A percentile compares a stretch with the other conserved stretches of the same genome.
Evolutionary conservation across 129 eudicot genomes (phyloP).

Genomic region (Artemisia tridentata): DNA sequence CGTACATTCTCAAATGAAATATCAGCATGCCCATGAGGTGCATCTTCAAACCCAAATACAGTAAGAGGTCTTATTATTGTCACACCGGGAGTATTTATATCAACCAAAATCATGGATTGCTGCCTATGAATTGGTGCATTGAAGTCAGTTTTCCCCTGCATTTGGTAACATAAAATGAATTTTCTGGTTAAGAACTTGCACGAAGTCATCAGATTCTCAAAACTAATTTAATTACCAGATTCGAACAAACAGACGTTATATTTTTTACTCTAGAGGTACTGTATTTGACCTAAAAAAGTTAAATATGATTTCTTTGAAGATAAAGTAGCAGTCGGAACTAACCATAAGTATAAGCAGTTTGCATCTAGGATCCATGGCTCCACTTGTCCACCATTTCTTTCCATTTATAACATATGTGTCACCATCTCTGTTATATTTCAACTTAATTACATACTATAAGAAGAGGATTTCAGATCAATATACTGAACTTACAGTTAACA

Average conservation of each 20-base stretch:
- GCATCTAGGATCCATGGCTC: constrained; percentile 99
- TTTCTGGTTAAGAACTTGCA: too few relatives aligned
- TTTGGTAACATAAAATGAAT: background rate
- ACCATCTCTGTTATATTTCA: constrained; percentile 55
- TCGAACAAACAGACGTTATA: background rate
- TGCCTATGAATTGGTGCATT: constrained; percentile 84
- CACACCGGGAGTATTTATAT: constrained; percentile 79
- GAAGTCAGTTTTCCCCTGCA: constrained; percentile 95
- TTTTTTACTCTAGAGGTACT: background rate
- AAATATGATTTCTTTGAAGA: background rate
- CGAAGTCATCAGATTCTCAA: too few relatives aligned
- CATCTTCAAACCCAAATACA: constrained; percentile 96
- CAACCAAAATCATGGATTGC: constrained; percentile 94
- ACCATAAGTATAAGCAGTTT: constrained; percentile 94
- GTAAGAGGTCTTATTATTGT: constrained; percentile 70
- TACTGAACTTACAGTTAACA: background rate
- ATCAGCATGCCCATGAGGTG: constrained; percentile 99
- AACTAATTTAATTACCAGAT: constrained; percentile 9
- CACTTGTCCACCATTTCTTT: constrained; percentile 99
- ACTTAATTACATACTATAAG: constrained; percentile 5
- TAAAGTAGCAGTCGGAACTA: constrained; percentile 22
- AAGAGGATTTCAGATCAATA: background rate
- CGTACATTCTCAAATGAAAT: constrained; percentile 68
- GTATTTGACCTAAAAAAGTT: constrained; percentile 7
- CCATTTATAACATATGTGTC: constrained; percentile 87